Base-by-base conservation (phyloP, 139 green algal species). In the Chlamydomonas sp. region DNA sequence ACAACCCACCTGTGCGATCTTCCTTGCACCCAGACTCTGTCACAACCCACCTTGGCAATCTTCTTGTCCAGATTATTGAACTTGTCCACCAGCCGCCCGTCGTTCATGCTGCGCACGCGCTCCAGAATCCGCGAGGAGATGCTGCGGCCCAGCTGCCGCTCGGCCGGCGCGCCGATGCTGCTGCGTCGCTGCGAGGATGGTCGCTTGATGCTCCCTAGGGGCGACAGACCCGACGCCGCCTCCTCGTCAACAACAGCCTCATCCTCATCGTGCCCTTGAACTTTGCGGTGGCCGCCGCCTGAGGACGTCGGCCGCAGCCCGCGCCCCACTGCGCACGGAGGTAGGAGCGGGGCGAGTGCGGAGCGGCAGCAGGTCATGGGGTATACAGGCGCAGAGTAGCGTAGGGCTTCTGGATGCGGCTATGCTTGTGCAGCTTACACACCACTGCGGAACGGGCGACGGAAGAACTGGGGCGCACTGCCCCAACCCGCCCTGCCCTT, bases 31-130 rank as follows among this genome's bases (percentile, higher is more conserved):
- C 18, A 20, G 7, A 18, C 2, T 58, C 9, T 12, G 1, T 10
- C 10, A 14, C 64, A 64, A 18, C 79, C 3, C 5, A 87, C 83
- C 83, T 64, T 72, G 5, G 83, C 71, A 6, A 87, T 15, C 49
- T 49, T 12, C 4, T 62, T 62, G 83, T 87, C 83, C 7, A 87
- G 80, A 4, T 64, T 73, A n/a, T 87, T 73, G 62, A 87, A 87
- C 0, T 57, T 20, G 18, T 66, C 62, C n/a, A 87, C 73, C 72
- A 87, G 73, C 2, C 83, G 83, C 0, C 83, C 83, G 49, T 87
- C 83, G 83, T 87, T 87, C 3, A 87, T 20, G 4, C 62, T 60
- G 0, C 83, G 61, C 16, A 87, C 31, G n/a, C n/a, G 7, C 20
- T 86, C 60, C 59, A 80, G 73, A 62, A 80, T 60, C 12, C 20